A percentile compares a stretch with the other conserved stretches of the same genome.
phyloP scores from a whole-genome alignment of 1,139 yeast species.

The Nadsonia commutata region DNA sequence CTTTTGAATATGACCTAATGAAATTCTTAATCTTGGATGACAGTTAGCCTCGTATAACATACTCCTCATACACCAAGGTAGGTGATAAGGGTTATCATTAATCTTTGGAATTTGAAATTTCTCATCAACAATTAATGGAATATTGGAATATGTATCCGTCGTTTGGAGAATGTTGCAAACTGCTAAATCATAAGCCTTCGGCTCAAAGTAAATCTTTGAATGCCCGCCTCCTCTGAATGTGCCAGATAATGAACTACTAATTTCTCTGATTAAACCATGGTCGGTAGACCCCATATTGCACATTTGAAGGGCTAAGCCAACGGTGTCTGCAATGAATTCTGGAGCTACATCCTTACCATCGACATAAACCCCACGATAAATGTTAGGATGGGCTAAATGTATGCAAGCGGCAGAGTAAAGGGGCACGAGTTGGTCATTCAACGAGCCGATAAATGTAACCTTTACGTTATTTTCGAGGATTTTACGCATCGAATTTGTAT shows the following conservation, averaged over 20 bases:
- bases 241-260: conserved; percentile 74
- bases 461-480: conserved; percentile 61
- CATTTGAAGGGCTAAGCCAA: conserved; percentile 29
- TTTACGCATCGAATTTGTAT: conserved; percentile 50
- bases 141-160: conserved; percentile 27
- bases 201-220: conserved; percentile 75
- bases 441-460: conserved; percentile 67
- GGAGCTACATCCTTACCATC: conserved; percentile 52
- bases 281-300: conserved; percentile 25
- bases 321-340: conserved; percentile 35
- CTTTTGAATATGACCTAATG: conserved; percentile 27
- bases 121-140: conserved; percentile 14
- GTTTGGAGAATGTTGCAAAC: conserved; percentile 65
- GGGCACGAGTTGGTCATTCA: conserved; percentile 88
- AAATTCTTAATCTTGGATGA: conserved; percentile 30
- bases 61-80: conserved; percentile 91
- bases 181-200: conserved; percentile 71
- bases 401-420: conserved; percentile 75
- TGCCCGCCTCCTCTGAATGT: conserved; percentile 95
- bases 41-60: conserved; percentile 39
- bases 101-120: conserved; percentile 18
- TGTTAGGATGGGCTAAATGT: conserved; percentile 77
- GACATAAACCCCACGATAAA: conserved; percentile 76
- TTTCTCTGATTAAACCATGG: conserved; percentile 47
- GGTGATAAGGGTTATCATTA: conserved; percentile 54